These are phyloP conservation scores for Iris pallida DNA, from an alignment of 116 monocot species.

Conservation along the genomic window DNA sequence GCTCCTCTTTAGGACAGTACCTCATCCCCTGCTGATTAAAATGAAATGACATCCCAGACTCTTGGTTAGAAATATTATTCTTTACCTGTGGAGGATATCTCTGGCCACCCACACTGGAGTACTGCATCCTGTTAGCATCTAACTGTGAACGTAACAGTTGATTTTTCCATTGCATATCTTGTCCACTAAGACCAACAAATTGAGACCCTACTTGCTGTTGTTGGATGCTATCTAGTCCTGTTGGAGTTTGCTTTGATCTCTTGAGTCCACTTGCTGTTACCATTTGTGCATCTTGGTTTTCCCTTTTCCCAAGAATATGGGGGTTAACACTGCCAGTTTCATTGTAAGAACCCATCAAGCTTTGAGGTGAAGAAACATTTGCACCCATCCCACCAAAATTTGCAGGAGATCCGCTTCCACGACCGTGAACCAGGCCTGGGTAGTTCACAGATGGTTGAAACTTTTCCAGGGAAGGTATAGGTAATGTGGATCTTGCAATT, in stretches of 20 bases:
- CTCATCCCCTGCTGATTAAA: constrained; percentile 58
- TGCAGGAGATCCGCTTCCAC: constrained; percentile 27
- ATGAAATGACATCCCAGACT: constrained; percentile 46
- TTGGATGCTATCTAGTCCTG: constrained; percentile 50
- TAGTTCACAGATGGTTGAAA: constrained; percentile 42
- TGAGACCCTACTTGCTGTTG: constrained; percentile 41
- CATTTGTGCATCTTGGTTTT: constrained; percentile 51
- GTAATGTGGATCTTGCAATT: constrained; percentile 27
- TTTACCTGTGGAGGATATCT: constrained; percentile 35
- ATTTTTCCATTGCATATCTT: constrained; percentile 72
- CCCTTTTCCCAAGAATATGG: constrained; percentile 48
- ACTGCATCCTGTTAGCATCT: constrained; percentile 50
- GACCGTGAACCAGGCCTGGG: constrained; percentile 32
- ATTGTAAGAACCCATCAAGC: constrained; percentile 34
- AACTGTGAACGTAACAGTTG: constrained; percentile 44
- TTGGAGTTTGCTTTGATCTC: constrained; percentile 36
- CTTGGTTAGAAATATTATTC: constrained; percentile 47
- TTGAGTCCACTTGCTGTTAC: constrained; percentile 23
- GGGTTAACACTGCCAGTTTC: constrained; percentile 26
- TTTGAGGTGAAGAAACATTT: constrained; percentile 43
- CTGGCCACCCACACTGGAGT: constrained; percentile 34
- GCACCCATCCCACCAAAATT: constrained; percentile 28
- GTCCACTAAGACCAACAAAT: constrained; percentile 34
- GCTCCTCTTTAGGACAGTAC: constrained; percentile 65
- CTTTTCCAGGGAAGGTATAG: constrained; percentile 39